phyloP scores from a whole-genome alignment of 495 filamentous ascomycete species.

The Xylaria venustula region DNA sequence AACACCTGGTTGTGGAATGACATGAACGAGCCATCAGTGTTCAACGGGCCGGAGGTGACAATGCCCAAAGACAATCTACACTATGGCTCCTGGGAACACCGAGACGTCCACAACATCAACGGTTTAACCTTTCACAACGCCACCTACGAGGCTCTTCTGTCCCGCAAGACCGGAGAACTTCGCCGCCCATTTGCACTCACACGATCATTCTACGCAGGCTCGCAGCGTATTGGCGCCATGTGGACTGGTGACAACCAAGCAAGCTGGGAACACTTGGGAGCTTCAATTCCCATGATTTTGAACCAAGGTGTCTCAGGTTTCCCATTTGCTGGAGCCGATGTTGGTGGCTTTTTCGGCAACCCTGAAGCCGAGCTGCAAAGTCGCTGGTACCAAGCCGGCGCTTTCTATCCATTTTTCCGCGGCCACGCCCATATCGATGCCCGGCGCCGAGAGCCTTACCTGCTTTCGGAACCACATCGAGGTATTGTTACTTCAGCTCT shows the following conservation, averaged over 20 bases:
- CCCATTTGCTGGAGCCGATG: slow-evolving; percentile 93
- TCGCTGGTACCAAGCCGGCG: slow-evolving; percentile 94
- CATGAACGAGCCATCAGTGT: slow-evolving; percentile 99
- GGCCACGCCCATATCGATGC: slow-evolving; percentile 69
- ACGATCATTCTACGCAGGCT: slow-evolving; percentile 84
- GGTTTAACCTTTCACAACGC: slow-evolving; percentile 93
- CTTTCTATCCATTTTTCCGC: slow-evolving; percentile 98
- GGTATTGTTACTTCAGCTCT: slow-evolving; percentile 84
- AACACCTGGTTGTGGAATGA: slow-evolving; percentile 98
- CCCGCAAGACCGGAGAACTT: slow-evolving; percentile 75
- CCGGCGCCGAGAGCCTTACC: slow-evolving; percentile 88
- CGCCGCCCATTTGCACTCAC: slow-evolving; percentile 87
- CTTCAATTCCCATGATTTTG: slow-evolving; percentile 87
- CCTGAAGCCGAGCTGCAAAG: slow-evolving; percentile 85
- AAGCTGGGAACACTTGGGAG: slow-evolving; percentile 84
- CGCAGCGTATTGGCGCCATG: slow-evolving; percentile 88
- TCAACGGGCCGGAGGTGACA: slow-evolving; percentile 94
- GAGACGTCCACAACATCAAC: slow-evolving; percentile 93
- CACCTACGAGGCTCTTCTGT: slow-evolving; percentile 77
- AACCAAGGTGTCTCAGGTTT: slow-evolving; percentile 89
- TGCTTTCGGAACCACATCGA: slow-evolving; percentile 79
- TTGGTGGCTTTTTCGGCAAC: slow-evolving; percentile 98
- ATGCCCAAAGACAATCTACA: slow-evolving; percentile 99
- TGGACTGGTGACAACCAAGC: slow-evolving; percentile 99
- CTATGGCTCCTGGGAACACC: slow-evolving; percentile 89